Evolutionary conservation across 2,329 filamentous ascomycete genomes (phyloP).

Genomic region (Sclerotinia glacialis): DNA sequence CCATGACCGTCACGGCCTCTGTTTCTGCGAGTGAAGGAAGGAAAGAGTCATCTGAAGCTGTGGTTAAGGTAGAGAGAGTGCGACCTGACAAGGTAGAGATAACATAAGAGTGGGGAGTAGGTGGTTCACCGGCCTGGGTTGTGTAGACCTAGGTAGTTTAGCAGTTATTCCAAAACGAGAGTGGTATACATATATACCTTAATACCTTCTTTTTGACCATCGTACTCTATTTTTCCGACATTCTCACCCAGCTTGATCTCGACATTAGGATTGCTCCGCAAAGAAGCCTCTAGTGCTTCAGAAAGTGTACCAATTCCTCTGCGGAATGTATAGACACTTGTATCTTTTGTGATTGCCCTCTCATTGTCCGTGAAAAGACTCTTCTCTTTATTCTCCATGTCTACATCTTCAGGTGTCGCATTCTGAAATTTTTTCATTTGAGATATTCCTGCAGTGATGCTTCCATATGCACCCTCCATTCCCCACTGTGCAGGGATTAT

Average conservation of each 20-base stretch:
- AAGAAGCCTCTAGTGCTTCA: constrained; percentile 49
- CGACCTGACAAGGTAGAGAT: constrained; percentile 57
- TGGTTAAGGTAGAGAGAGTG: constrained; percentile 28
- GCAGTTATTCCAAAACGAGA: neutral
- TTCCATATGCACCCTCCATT: constrained; percentile 28
- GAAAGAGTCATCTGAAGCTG: constrained; percentile 22
- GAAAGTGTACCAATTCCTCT: constrained; percentile 63
- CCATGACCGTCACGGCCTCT: constrained; percentile 77
- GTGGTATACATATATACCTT: constrained; percentile 41
- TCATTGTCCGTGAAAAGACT: neutral
- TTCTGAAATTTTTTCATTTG: neutral
- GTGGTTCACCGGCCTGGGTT: constrained; percentile 24
- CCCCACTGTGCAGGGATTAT: constrained; percentile 42
- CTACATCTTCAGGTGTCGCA: constrained; percentile 11
- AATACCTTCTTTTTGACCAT: constrained; percentile 42
- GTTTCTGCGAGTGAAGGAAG: constrained; percentile 53
- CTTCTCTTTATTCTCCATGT: constrained; percentile 10
- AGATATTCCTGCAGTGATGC: constrained; percentile 22
- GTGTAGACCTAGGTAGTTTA: constrained; percentile 38
- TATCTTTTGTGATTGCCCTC: constrained; percentile 29
- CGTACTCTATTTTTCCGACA: constrained; percentile 49
- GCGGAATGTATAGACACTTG: constrained; percentile 47
- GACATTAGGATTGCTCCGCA: constrained; percentile 57
- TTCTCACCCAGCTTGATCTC: constrained; percentile 51
- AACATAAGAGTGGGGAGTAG: constrained; percentile 52